These are phyloP conservation scores for Pyrenophora tritici-repentis DNA, from an alignment of 2,329 filamentous ascomycete genomes.

Conservation along the genomic window DNA sequence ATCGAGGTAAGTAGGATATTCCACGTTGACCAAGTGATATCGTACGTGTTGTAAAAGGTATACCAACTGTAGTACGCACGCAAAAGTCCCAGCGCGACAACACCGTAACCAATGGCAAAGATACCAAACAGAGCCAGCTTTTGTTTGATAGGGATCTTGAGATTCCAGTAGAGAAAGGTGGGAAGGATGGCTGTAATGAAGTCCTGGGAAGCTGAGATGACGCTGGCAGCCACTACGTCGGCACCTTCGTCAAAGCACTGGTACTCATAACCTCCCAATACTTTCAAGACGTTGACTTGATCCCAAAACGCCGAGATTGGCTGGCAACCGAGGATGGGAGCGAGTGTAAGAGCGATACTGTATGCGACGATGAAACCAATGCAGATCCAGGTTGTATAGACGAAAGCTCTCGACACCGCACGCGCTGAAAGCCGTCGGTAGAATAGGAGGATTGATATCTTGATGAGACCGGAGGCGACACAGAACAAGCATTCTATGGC, in stretches of 20 bases:
- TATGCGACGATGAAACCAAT: constrained; percentile 36
- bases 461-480: constrained; percentile 35
- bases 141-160: constrained; percentile 34
- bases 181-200: constrained; percentile 39
- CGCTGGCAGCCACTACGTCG: constrained; percentile 33
- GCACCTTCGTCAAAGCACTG: constrained; percentile 42
- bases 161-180: constrained; percentile 41
- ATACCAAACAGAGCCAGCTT: constrained; percentile 39
- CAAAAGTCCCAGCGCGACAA: constrained; percentile 28
- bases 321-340: constrained; percentile 36
- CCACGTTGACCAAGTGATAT: constrained; percentile 36
- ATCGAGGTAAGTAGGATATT: constrained; percentile 26
- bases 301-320: constrained; percentile 42
- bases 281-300: constrained; percentile 25
- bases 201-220: constrained; percentile 37
- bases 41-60: constrained; percentile 38
- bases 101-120: constrained; percentile 40
- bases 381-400: constrained; percentile 31
- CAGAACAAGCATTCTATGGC: constrained; percentile 35
- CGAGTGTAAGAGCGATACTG: constrained; percentile 34
- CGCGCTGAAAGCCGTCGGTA: constrained; percentile 37
- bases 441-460: constrained; percentile 43
- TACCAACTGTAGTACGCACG: constrained; percentile 36
- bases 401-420: constrained; percentile 31
- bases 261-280: constrained; percentile 30